Evolutionary conservation across 1,284 basidiomycete species (phyloP), one percentile per base, ranked within the genome.

Genomic region (Ustilago cynodontis): DNA sequence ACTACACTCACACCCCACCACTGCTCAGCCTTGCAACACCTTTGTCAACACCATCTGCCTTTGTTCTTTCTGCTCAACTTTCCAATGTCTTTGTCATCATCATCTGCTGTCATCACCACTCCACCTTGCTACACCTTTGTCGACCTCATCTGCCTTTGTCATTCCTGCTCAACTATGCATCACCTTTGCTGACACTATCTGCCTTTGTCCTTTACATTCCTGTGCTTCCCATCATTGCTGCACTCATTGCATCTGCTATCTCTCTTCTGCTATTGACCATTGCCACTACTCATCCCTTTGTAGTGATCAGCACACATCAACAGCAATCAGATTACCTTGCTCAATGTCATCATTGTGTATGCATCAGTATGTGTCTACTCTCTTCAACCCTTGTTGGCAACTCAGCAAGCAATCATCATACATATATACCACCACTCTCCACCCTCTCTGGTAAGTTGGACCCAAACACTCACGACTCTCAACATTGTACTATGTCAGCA

Each of bases 1-100:
- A 5, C 16, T 14, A 41, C 13, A 14, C 39, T 41, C 39, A 41
- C 39, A 41, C 39, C 39, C 39, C 39, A 41, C 39, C 39, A 20
- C 39, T 16, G 39, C 39, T 41, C 39, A 41, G 39, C 39, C 39
- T 41, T 41, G 39, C 39, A 41, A 41, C 39, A 41, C 39, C 39
- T 41, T 41, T 41, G 39, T 41, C 39, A 14, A 41, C 39, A 18
- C 39, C 39, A 41, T 41, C 39, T 41, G n/a, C 16, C 39, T 41
- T 41, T 41, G 39, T 41, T 41, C 39, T 41, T 14, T 41, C 39
- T 20, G 39, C 39, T 41, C 39, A 41, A 41, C 39, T 41, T 41
- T 41, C 16, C 39, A 6, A 41, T 41, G 39, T 20, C 39, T 41
- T 41, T 41, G 39, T 41, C 39, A 41, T 41, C 39, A 41, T 41